Percentiles rank a stretch among this genome's conserved stretches.
These are phyloP conservation scores for Parietichytrium sp. DNA, from an alignment of 108 stramenopile species.

Conservation along the genomic window DNA sequence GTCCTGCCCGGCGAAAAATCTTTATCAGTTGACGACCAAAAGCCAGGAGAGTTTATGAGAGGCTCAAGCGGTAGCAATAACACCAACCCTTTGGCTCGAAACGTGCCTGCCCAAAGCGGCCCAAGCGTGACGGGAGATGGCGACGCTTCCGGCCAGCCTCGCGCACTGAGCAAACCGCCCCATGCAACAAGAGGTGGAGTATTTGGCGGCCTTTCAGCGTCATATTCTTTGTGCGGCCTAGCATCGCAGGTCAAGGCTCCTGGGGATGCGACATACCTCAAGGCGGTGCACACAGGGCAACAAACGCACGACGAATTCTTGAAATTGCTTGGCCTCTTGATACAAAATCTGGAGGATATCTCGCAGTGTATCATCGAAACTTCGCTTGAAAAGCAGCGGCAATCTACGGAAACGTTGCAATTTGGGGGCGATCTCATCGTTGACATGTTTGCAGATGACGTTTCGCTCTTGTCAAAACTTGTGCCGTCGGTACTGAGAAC, in stretches of 20 bases:
- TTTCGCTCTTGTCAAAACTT: too few relatives aligned
- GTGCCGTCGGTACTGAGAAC: too few relatives aligned
- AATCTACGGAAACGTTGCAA: too few relatives aligned
- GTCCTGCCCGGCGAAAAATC: neutral
- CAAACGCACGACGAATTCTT: neutral
- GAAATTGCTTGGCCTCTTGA: neutral
- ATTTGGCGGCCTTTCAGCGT: neutral
- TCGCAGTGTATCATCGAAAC: constrained; percentile 32
- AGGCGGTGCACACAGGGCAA: too few relatives aligned
- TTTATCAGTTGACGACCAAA: neutral
- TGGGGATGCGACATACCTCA: neutral
- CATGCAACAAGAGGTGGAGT: neutral
- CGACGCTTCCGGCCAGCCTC: too few relatives aligned
- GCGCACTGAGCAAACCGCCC: neutral
- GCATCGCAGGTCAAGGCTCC: neutral
- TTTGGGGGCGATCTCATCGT: too few relatives aligned
- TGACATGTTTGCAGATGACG: too few relatives aligned
- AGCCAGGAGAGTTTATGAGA: neutral
- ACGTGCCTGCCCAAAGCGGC: neutral
- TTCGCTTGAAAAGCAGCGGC: neutral
- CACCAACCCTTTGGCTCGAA: neutral
- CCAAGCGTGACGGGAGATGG: too few relatives aligned
- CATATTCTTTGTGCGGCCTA: neutral
- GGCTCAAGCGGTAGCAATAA: neutral
- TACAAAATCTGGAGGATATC: constrained; percentile 4